Evolutionary conservation across 495 filamentous ascomycete genomes (phyloP), one percentile per base, ranked within the genome.

Genomic region (Annulohypoxylon nitens): DNA sequence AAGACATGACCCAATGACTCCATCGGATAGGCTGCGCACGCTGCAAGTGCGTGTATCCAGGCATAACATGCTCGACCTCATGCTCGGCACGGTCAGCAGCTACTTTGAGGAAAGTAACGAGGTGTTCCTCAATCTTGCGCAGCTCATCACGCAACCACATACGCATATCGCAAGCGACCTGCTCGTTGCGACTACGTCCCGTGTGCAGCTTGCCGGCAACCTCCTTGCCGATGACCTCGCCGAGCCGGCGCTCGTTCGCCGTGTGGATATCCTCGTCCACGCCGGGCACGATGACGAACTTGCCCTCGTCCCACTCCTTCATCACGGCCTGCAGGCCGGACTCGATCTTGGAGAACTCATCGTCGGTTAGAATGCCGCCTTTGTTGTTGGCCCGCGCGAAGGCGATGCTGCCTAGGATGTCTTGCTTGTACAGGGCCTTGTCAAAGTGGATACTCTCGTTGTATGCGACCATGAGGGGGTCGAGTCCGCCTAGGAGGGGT

Each of bases 171-270:
- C 92, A 95, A 26, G 91, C 93, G 67, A 98, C 88, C 83, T 98
- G 96, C 83, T 98, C 96, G 77, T 98, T 98, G 51, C 96, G 85
- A 75, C 90, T 93, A 23, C 96, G 90, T 37, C 95, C 95, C 2
- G 95, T 98, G 85, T 98, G 95, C 67, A 98, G 87, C 83, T 97
- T 98, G 4, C 95, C 95, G 2, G 90, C 94, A 36, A 94, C 90
- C 2, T 92, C 86, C 77, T 90, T 94, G 74, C 95, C 95, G 48
- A 98, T 93, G 69, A 97, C 86, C 84, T 98, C 96, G 43, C 92
- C 92, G 20, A 98, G 84, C 45, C 95, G 88, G 61, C 95, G 90
- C 86, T 97, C 95, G 76, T 97, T 97, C 63, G 95, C 94, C 0
- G 95, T 97, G 82, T 97, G 95, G 70, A 97, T 97, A 61, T 86